These are phyloP conservation scores for Candida odintsovae DNA, from an alignment of 805 yeast species.

Conservation along the genomic window DNA sequence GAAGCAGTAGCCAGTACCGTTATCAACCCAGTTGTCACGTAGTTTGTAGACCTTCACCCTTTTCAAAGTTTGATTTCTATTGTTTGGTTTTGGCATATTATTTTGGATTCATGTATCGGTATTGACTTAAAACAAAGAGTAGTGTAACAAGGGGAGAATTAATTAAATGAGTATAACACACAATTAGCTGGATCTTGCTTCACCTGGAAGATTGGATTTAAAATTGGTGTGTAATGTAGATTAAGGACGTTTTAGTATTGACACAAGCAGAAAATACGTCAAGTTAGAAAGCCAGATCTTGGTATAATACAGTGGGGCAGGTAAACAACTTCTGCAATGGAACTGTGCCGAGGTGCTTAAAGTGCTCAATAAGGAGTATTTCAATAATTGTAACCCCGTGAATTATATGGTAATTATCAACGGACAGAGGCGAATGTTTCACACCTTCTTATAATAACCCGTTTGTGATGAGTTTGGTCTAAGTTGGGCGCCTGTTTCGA, in stretches of 20 bases:
- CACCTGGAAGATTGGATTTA: neutral
- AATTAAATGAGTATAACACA: neutral
- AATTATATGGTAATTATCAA: neutral
- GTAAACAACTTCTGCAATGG: neutral
- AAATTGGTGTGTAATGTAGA: neutral
- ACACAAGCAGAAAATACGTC: neutral
- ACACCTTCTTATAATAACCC: neutral
- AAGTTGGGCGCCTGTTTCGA: neutral
- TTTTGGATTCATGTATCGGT: neutral
- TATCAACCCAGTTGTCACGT: conserved; percentile 82
- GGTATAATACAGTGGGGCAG: neutral
- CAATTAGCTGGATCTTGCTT: neutral
- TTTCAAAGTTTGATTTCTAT: conserved; percentile 39
- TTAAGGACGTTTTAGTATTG: neutral
- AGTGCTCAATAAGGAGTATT: neutral
- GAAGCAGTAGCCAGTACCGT: conserved; percentile 86
- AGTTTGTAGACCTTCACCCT: conserved; percentile 89
- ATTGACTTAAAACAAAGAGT: neutral
- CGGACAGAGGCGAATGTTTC: neutral
- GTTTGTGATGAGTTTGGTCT: neutral
- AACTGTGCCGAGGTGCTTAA: neutral
- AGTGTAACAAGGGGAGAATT: neutral
- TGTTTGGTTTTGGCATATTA: neutral
- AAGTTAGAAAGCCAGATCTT: neutral
- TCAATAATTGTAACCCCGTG: neutral